Base-by-base conservation (phyloP, 441 rosid species). In the Populus hybrid region DNA sequence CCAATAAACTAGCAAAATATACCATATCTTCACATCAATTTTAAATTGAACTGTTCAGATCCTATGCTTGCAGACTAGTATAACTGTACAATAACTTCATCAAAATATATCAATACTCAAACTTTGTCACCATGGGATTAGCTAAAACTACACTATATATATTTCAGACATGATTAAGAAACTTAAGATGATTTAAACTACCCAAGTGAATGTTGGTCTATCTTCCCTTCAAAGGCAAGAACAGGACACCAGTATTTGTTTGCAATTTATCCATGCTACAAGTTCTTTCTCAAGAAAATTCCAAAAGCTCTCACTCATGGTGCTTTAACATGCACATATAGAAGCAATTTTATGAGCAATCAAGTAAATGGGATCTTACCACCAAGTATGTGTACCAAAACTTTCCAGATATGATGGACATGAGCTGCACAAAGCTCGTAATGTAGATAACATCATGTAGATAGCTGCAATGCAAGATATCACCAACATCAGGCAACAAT, bases 331-430 rank as follows among this genome's bases (percentile, higher is more conserved):
- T 30, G 23, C 34, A 28, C 26, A 24, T 53, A 59, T 7, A 53
- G 28, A 61, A 6, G 30, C 65, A 82, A 40, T 40, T 32, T 12
- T 6, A 26, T 2, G 11, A 18, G 21, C 40, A 77, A 26, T 23
- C 30, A 76, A 82, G 80, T n/a, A 70, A 42, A 76, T 38, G 64
- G 63, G 59, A 79, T 46, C 90, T 74, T 88, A 94, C 98, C 94
- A 91, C 91, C 59, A 92, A 81, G 84, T 88, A 94, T 1, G 91
- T 84, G 80, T 85, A 90, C 97, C 97, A 94, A 85, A 94, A 91
- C 81, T 94, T 94, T 21, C 81, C 94, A 23, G 94, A 94, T 77
- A 94, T 85, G 71, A 94, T 91, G 75, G 98, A 89, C 76, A 79
- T 85, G 16, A 94, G 28, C 82, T 94, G 97, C 82, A 90, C 97